phyloP scores from a whole-genome alignment of 2,329 filamentous ascomycete species.

The Pleoardoris graminearum region DNA sequence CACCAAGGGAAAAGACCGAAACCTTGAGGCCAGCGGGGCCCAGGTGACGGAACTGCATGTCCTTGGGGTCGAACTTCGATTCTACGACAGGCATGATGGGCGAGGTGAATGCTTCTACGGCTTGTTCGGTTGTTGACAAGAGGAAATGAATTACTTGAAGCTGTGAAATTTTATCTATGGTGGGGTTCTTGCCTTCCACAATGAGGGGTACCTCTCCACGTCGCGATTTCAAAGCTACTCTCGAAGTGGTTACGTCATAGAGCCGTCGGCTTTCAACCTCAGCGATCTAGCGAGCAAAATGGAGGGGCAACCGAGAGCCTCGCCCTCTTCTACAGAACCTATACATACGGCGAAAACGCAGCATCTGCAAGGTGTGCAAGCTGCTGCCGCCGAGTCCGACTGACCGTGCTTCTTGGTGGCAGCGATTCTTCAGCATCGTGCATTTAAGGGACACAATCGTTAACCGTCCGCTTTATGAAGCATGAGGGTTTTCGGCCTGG shows the following conservation, averaged over 20 bases:
- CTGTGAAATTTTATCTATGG: not conserved
- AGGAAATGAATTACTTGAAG: not conserved
- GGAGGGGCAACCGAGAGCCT: slow-evolving; percentile 2
- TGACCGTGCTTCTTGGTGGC: no score
- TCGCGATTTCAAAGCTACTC: slow-evolving; percentile 1
- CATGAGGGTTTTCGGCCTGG: no score
- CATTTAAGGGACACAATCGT: no score
- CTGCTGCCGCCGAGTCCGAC: no score
- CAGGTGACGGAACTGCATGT: slow-evolving; percentile 52
- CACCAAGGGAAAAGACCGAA: slow-evolving; percentile 55
- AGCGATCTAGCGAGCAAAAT: not conserved
- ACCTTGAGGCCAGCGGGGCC: slow-evolving; percentile 55
- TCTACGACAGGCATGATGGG: slow-evolving; percentile 45
- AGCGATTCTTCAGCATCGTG: no score
- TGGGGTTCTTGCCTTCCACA: not conserved
- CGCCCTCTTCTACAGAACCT: not conserved
- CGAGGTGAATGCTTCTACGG: not conserved
- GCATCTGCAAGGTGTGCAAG: no score
- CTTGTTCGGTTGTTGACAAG: not conserved
- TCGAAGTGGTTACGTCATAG: slow-evolving; percentile 2
- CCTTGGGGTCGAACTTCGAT: slow-evolving; percentile 55
- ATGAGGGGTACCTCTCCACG: not conserved
- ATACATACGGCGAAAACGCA: no score
- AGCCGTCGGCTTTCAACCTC: not conserved
- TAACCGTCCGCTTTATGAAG: no score